Evolutionary conservation across 169 alveolate species (phyloP), one percentile per base, ranked within the genome.

Genomic region (Eimeria acervulina): DNA sequence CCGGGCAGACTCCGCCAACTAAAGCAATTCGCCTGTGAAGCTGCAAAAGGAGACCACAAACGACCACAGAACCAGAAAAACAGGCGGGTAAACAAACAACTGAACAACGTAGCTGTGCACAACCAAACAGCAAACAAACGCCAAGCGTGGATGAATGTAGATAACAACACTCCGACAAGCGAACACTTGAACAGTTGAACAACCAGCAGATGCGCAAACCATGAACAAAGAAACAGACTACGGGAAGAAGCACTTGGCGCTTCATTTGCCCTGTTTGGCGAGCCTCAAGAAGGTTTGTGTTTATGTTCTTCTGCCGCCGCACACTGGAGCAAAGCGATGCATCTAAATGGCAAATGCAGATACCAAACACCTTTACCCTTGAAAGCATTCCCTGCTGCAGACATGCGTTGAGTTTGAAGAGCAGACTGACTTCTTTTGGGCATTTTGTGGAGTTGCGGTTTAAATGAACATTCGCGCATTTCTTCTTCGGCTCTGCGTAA

Each of bases 391-490:
- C n/a, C 19, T 59, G 68, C 68, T 15, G 68, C 19, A 21, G 1
- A 17, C n/a, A 21, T 21, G 8, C 26, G 21, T 59, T 21, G 3
- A 59, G 6, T 17, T 3, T 59, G 8, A 36, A 36, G 0, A 17
- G n/a, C n/a, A 72, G 28, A 72, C 55, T 5, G 1, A 74, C 51
- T 26, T 26, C 47, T 47, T 42, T 40, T 52, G 12, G 51, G 42
- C 15, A 31, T n/a, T 80, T 47, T 80, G 28, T 80, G 15, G 47
- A 80, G 23, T 47, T 80, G 90, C 12, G 90, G 90, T 33, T 31
- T 84, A 36, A 84, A 84, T 2, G 92, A 84, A 36, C 92, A 84
- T 40, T 84, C 92, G 31, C 52, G 42, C 92, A 84, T 52, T 51
- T 80, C 90, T 52, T 80, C 90, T 28, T 28, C 66, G 28, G n/a